Evolutionary conservation across 257 asterid genomes (phyloP).

Genomic region (Nicotiana paniculata): DNA sequence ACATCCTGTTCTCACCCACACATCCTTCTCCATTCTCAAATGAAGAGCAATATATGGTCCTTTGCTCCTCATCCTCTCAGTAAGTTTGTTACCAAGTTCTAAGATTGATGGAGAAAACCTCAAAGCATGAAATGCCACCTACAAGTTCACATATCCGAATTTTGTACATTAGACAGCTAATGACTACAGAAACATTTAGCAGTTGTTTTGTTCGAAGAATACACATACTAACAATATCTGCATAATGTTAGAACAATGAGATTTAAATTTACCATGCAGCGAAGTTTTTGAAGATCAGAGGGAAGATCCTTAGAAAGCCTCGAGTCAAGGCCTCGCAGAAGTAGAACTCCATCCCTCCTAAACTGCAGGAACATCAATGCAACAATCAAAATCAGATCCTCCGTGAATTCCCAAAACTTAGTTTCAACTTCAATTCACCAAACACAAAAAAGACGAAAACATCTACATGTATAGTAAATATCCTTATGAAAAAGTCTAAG

Average conservation of each 20-base stretch:
- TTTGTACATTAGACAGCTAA: neutral
- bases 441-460: neutral
- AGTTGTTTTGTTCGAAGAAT: neutral
- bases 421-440: neutral
- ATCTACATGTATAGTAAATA: neutral
- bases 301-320: constrained; percentile 96
- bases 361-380: constrained; percentile 45
- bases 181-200: neutral
- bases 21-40: constrained; percentile 92
- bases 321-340: constrained; percentile 83
- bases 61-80: constrained; percentile 75
- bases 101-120: constrained; percentile 61
- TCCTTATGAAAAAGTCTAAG: neutral
- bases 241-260: neutral
- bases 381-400: neutral
- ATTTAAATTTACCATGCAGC: constrained; percentile 70
- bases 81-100: constrained; percentile 59
- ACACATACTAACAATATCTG: too few relatives aligned
- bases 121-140: constrained; percentile 90
- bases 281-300: constrained; percentile 93
- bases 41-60: constrained; percentile 91
- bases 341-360: constrained; percentile 78
- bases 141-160: constrained; percentile 12
- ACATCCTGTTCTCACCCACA: constrained; percentile 94
- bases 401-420: neutral